phyloP scores from a whole-genome alignment of 106 monocot genomes.

The Dioscorea alata region DNA sequence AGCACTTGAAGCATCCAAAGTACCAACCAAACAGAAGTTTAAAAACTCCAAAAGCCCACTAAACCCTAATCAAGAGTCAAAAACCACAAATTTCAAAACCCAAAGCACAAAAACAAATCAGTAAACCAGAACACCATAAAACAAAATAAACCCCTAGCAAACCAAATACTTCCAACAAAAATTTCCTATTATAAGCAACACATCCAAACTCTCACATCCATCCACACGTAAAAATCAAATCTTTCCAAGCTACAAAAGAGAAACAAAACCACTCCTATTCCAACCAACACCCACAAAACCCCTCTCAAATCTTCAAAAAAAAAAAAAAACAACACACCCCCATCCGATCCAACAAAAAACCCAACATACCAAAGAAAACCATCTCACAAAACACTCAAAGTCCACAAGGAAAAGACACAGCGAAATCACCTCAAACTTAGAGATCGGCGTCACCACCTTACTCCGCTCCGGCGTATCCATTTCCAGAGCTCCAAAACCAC shows the following conservation, averaged over 20 bases:
- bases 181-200: too few relatives aligned
- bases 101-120: too few relatives aligned
- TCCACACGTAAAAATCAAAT: too few relatives aligned
- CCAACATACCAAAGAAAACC: not conserved
- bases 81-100: too few relatives aligned
- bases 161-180: too few relatives aligned
- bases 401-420: not conserved
- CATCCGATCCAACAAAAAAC: not conserved
- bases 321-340: not conserved
- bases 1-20: too few relatives aligned
- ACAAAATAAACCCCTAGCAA: not conserved
- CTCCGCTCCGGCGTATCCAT: slow-evolving; percentile 43
- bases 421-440: slow-evolving; percentile 27
- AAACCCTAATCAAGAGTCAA: too few relatives aligned
- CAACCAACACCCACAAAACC: not conserved
- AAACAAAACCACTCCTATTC: not conserved
- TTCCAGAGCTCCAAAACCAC: slow-evolving; percentile 7
- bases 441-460: slow-evolving; percentile 16
- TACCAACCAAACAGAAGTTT: too few relatives aligned
- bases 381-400: not conserved
- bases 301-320: not conserved
- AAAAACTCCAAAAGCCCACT: too few relatives aligned
- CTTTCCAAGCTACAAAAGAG: too few relatives aligned
- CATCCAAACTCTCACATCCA: too few relatives aligned
- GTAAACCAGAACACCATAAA: too few relatives aligned